Base-by-base conservation (phyloP, 1,284 basidiomycete species). In the Cutaneotrichosporon sp. region DNA sequence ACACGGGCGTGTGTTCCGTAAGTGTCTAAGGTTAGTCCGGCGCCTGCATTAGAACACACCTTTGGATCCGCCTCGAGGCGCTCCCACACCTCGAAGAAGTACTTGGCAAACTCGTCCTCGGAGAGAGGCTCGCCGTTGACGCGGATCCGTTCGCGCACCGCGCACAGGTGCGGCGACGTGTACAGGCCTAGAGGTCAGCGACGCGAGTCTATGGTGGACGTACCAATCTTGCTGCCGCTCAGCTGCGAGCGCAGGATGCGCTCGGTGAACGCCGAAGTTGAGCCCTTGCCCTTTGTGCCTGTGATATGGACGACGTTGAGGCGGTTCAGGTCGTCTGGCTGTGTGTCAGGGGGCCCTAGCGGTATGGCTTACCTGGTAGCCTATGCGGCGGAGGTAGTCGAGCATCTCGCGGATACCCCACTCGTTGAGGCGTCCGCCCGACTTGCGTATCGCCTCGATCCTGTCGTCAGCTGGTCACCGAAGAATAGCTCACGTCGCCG, bases 281-380 rank as follows among this genome's bases (percentile, higher is more conserved):
- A 97, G 3, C 96, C 96, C 73, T 99, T 99, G 42, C 96, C 96
- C 76, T 99, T 99, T 4, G 96, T 99, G 3, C 96, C 96, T 13
- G 96, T 94, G 66, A 99, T 86, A 77, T 99, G 96, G 33, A 98
- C 83, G 51, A 93, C 90, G 73, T 97, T 96, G 58, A 98, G 79
- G 44, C 77, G 76, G 72, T 98, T 93, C 49, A 99, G 79, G 63
- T 93, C 86, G 49, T 81, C 77, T 22, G 88, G 83, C 90, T 90
- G n/a, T n/a, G n/a, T n/a, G n/a, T n/a, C n/a, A n/a, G n/a, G n/a
- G n/a, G n/a, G 26, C 17, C 13, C 18, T 21, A 21, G 14, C 14
- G 7, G 38, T 46, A 76, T n/a, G n/a, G n/a, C 82, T 62, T 71
- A 90, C 91, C 65, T 79, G 78, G 76, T 97, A 93, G 18, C 91